Evolutionary conservation across 1,139 yeast species (phyloP).

Genomic region (Suhomyces wounanorum): DNA sequence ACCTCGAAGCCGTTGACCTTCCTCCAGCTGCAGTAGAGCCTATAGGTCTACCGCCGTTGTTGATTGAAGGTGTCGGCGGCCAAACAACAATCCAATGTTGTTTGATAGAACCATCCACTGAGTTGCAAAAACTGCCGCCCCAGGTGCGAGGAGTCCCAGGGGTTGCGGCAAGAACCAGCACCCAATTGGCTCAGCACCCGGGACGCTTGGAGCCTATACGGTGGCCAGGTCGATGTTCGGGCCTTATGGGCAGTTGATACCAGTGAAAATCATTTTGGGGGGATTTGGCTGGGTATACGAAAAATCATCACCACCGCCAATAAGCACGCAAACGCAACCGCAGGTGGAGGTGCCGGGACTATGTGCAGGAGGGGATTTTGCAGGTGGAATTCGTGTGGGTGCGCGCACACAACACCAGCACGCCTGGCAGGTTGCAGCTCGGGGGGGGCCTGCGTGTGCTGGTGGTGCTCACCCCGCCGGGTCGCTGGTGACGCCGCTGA

Average conservation of each 20-base stretch:
- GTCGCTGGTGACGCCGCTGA: not conserved
- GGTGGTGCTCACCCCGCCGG: not conserved
- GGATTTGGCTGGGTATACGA: slow-evolving; percentile 20
- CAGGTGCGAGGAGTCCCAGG: not conserved
- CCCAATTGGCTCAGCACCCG: not conserved
- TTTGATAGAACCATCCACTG: not conserved
- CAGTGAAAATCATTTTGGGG: slow-evolving; percentile 10
- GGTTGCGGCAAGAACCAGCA: not conserved
- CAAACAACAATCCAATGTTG: not conserved
- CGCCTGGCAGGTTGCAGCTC: not conserved
- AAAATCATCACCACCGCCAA: slow-evolving; percentile 13
- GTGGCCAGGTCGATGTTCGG: not conserved
- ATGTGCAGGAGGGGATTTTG: slow-evolving; percentile 8
- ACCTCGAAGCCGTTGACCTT: not conserved
- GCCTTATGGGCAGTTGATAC: not conserved
- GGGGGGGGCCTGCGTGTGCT: not conserved
- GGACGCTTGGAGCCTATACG: not conserved
- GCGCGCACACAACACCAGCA: slow-evolving; percentile 1
- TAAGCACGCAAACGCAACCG: slow-evolving; percentile 9
- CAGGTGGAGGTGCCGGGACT: slow-evolving; percentile 4
- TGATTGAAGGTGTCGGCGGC: not conserved
- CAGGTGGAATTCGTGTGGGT: slow-evolving; percentile 6
- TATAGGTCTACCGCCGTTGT: not conserved
- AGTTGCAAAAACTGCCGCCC: slow-evolving; percentile 1
- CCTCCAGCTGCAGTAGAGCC: not conserved